Evolutionary conservation across 2,329 filamentous ascomycete species (phyloP).

Genomic region (Trichoderma guizhouense): DNA sequence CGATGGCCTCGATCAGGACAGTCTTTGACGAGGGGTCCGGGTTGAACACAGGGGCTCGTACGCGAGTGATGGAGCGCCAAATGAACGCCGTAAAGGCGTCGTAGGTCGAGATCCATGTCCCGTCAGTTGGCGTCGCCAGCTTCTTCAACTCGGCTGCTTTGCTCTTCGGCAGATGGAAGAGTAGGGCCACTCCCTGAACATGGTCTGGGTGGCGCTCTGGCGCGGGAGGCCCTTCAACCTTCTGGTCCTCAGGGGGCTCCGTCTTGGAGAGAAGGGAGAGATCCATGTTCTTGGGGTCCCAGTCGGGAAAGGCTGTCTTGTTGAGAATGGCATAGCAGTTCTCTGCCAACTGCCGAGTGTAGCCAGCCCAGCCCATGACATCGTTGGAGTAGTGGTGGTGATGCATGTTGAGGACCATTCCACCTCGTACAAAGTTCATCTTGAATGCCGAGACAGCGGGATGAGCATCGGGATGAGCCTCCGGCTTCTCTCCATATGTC

Average conservation of each 20-base stretch:
- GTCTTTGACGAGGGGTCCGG: not conserved
- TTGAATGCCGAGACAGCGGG: not conserved
- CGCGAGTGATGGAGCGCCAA: not conserved
- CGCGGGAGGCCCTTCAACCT: not conserved
- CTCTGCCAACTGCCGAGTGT: not conserved
- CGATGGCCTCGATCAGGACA: not conserved
- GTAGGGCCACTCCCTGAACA: not conserved
- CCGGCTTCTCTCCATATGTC: conserved; percentile 6
- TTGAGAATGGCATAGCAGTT: no score
- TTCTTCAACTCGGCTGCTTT: conserved; percentile 9
- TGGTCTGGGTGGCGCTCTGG: not conserved
- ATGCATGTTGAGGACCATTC: not conserved
- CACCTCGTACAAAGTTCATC: not conserved
- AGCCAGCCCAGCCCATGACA: conserved; percentile 1
- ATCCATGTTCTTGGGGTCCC: not conserved
- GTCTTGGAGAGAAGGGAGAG: not conserved
- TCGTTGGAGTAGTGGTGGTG: not conserved
- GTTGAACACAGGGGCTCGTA: not conserved
- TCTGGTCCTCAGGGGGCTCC: not conserved
- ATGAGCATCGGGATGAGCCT: not conserved
- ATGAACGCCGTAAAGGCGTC: conserved; percentile 8
- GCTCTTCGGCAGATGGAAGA: conserved; percentile 3
- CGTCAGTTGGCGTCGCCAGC: not conserved
- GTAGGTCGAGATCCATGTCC: conserved; percentile 6
- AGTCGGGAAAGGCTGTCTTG: no score